Base-by-base conservation (phyloP, 2,329 filamentous ascomycete genomes). In the Ophiocordyceps unilateralis region DNA sequence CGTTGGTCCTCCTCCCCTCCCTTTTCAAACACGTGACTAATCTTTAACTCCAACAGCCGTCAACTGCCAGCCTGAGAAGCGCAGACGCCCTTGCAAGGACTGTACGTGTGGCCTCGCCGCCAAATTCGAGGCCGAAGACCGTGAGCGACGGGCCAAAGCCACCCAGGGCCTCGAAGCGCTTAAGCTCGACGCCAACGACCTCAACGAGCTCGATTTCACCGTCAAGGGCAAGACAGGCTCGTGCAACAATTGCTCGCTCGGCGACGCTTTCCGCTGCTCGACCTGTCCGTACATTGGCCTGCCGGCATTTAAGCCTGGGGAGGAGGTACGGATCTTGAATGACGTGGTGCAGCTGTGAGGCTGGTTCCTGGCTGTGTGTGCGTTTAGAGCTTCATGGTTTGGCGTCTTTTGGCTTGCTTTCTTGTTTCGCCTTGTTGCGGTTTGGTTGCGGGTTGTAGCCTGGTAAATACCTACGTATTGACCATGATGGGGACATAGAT, bases 211-310 rank as follows among this genome's bases (percentile, higher is more conserved):
- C 9, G 91, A 98, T 62, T 96, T 98, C 58, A 98, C 91, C 1
- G 85, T 96, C n/a, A 74, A 93, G 62, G 91, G 91, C 52, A 96
- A 95, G 67, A 84, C 89, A 6, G 89, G 91, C 43, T 93, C 84
- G 17, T 98, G 91, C 60, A 86, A 86, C 23, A 95, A 89, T 63
- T 96, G 91, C 62, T 82, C 87, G 23, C 70, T 98, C 15, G 91
- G 91, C 41, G 89, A 96, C 61, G 89, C 91, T 4, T 87, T 87
- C 65, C 69, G 81, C 36, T 85, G 81, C 58, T 77, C 77, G 41
- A 76, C 69, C 22, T 75, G 71, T 54, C 88, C 88, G 1, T 94
- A 91, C 58, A 83, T 93, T 53, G 88, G 88, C 5, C 71, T 98
- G 51, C 91, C 91, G 14, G 83, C 91, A 5, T 98, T 98, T 70